Conservation (phyloP, 208 protist species). For the Trichomonas tenax region DNA sequence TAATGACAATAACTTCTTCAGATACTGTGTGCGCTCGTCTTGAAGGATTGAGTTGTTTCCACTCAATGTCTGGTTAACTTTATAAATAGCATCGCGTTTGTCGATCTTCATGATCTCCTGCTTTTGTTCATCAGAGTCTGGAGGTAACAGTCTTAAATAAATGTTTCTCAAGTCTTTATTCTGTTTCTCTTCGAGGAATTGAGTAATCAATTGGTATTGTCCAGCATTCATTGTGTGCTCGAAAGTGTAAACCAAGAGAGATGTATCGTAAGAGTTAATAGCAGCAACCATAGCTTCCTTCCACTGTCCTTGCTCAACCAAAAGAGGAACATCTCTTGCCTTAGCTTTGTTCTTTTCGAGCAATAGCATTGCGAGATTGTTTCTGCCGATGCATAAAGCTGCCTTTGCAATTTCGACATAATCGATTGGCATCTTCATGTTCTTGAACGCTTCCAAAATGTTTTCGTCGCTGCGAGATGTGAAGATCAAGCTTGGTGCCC, state of each 20-base stretch:
- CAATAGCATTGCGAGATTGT: not conserved
- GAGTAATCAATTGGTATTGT: not conserved
- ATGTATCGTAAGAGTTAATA: not conserved
- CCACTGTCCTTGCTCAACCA: not conserved
- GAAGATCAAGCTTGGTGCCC: not conserved
- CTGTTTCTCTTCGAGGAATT: not conserved
- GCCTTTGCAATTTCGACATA: not conserved
- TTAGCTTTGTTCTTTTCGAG: not conserved
- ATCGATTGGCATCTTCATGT: not conserved
- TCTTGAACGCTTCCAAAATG: not conserved
- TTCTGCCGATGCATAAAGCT: not conserved
- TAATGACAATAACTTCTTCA: too few species aligned
- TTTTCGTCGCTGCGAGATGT: too few species aligned
- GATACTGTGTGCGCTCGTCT: too few species aligned
- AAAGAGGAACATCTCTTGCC: not conserved
- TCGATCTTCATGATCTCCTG: too few species aligned
- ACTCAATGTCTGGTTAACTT: too few species aligned
- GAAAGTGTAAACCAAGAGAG: not conserved
- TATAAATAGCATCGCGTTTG: too few species aligned
- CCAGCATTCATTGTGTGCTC: not conserved
- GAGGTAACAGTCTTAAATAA: not conserved
- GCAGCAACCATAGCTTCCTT: not conserved
- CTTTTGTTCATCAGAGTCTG: too few species aligned
- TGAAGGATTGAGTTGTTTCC: too few species aligned
- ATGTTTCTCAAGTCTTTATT: not conserved